phyloP scores from a whole-genome alignment of 176 grass and related monocot species.

The Guadua angustifolia region DNA sequence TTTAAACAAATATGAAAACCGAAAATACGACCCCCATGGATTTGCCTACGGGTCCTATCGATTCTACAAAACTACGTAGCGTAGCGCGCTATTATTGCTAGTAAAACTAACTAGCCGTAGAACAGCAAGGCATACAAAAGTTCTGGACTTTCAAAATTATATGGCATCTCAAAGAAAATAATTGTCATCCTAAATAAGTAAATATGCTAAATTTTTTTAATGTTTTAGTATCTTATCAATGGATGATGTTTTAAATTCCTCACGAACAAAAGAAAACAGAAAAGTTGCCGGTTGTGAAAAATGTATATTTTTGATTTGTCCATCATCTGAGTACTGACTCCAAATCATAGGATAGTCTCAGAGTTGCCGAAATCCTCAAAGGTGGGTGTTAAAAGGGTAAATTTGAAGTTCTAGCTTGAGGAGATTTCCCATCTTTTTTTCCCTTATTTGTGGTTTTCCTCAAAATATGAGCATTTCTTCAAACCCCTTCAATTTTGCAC shows the following conservation, averaged over 20 bases:
- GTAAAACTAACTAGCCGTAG: conserved; percentile 12
- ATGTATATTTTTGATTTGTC: not conserved
- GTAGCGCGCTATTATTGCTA: no score
- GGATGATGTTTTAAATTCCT: not conserved
- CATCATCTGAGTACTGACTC: not conserved
- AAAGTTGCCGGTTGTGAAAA: not conserved
- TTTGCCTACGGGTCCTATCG: no score
- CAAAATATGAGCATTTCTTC: no score
- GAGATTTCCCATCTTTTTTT: no score
- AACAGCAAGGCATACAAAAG: not conserved
- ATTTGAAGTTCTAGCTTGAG: no score
- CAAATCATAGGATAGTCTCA: not conserved
- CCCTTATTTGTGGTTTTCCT: no score
- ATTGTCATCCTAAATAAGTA: not conserved
- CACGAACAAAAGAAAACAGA: not conserved
- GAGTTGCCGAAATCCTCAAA: not conserved
- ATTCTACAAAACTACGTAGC: no score
- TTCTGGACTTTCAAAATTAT: not conserved
- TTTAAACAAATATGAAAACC: no score
- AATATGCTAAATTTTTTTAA: not conserved
- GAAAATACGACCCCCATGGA: no score
- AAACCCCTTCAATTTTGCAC: no score
- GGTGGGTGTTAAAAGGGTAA: no score
- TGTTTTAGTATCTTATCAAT: not conserved
- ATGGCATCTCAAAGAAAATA: no score